Evolutionary conservation across 768 basidiomycete genomes (phyloP).

Genomic region (Phanerochaete sordida): DNA sequence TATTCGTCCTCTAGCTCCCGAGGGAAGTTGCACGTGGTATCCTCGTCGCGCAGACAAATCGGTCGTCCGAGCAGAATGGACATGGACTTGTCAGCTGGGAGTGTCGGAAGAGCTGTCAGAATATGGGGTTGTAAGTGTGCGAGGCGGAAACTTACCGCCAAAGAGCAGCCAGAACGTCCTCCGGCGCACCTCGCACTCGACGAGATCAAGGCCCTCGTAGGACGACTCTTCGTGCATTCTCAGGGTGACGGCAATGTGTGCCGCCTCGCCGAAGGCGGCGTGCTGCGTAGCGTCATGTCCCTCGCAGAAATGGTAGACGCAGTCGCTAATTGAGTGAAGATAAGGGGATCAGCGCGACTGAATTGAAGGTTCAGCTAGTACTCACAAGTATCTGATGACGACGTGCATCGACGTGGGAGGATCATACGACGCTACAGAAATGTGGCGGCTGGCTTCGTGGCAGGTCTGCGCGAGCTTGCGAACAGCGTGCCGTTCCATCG

Average conservation of each 20-base stretch:
- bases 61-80: slow-evolving; percentile 81
- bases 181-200: slow-evolving; percentile 85
- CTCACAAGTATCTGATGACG: slow-evolving; percentile 86
- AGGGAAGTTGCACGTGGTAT: slow-evolving; percentile 79
- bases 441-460: slow-evolving; percentile 78
- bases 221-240: slow-evolving; percentile 85
- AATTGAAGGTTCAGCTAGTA: slow-evolving; percentile 10
- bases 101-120: slow-evolving; percentile 8
- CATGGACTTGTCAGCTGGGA: slow-evolving; percentile 83
- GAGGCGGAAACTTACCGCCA: slow-evolving; percentile 54
- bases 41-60: slow-evolving; percentile 84
- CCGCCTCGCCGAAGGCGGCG: slow-evolving; percentile 84
- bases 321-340: slow-evolving; percentile 52
- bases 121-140: not conserved
- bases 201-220: slow-evolving; percentile 78
- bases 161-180: slow-evolving; percentile 89
- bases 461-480: slow-evolving; percentile 80
- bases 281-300: slow-evolving; percentile 86
- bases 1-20: slow-evolving; percentile 89
- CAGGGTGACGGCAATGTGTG: slow-evolving; percentile 76
- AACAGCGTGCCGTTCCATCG: slow-evolving; percentile 83
- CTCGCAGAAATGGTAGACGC: slow-evolving; percentile 84
- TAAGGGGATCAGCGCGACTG: slow-evolving; percentile 3
- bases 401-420: slow-evolving; percentile 83
- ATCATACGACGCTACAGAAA: slow-evolving; percentile 77